These are phyloP conservation scores for Omphalotus olearius DNA, from an alignment of 1,284 basidiomycete genomes.

Conservation along the genomic window DNA sequence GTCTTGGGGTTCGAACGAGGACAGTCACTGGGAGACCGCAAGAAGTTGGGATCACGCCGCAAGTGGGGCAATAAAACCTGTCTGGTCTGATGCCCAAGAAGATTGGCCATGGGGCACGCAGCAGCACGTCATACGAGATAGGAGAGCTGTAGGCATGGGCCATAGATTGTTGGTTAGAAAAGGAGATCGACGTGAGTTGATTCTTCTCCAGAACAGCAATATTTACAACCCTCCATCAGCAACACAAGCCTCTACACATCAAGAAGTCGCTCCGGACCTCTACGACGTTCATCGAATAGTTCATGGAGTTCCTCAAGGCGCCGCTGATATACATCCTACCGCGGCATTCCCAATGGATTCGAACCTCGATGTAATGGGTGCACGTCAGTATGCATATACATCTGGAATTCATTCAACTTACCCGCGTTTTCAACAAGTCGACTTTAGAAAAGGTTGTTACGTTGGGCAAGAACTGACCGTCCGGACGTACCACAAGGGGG, in stretches of 20 bases:
- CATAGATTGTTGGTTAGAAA: slow-evolving; percentile 63
- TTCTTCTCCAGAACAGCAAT: background rate
- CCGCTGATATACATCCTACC: slow-evolving; percentile 71
- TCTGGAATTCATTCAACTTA: slow-evolving; percentile 11
- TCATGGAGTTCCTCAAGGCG: slow-evolving; percentile 87
- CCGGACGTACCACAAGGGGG: slow-evolving; percentile 93
- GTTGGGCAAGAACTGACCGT: slow-evolving; percentile 98
- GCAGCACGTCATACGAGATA: slow-evolving; percentile 54
- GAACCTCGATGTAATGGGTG: slow-evolving; percentile 92
- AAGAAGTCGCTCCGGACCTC: slow-evolving; percentile 44
- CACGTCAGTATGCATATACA: slow-evolving; percentile 48
- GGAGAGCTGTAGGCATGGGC: slow-evolving; percentile 78
- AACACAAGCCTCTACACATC: slow-evolving; percentile 48
- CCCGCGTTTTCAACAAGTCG: slow-evolving; percentile 53
- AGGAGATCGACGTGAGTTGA: slow-evolving; percentile 66
- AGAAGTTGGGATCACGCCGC: slow-evolving; percentile 52
- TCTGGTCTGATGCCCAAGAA: slow-evolving; percentile 42
- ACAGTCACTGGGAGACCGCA: slow-evolving; percentile 33
- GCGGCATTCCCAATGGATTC: slow-evolving; percentile 90
- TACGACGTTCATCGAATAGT: slow-evolving; percentile 81
- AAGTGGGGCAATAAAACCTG: slow-evolving; percentile 67
- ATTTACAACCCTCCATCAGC: slow-evolving; percentile 35
- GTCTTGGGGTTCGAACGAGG: slow-evolving; percentile 60
- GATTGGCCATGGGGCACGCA: slow-evolving; percentile 62
- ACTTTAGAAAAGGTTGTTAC: slow-evolving; percentile 98